phyloP scores from a whole-genome alignment of 805 yeast species.

The Zygotorulaspora sp. region DNA sequence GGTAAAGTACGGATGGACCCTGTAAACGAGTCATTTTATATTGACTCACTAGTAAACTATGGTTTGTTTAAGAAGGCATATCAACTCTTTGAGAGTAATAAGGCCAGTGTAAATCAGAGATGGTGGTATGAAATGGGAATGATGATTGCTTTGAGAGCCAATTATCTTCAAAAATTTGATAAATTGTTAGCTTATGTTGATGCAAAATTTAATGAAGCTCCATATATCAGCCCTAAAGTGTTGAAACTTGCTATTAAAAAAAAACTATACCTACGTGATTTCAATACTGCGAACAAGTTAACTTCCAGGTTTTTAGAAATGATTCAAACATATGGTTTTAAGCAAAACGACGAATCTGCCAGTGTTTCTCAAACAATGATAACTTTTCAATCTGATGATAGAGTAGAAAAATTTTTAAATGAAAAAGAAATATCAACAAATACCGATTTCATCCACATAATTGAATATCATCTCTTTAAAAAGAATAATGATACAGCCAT shows the following conservation, averaged over 20 bases:
- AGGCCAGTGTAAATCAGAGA: constrained; percentile 39
- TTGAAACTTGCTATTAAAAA: constrained; percentile 35
- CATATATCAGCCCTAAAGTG: constrained; percentile 38
- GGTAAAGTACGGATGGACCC: constrained; percentile 46
- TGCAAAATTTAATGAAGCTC: constrained; percentile 22
- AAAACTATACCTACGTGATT: constrained; percentile 29
- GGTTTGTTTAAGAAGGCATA: constrained; percentile 37
- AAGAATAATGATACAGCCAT: constrained; percentile 15
- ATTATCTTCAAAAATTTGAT: constrained; percentile 38
- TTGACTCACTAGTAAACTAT: constrained; percentile 40
- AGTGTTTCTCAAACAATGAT: constrained; percentile 14
- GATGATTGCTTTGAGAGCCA: constrained; percentile 37
- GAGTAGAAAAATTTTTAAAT: constrained; percentile 32
- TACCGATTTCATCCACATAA: constrained; percentile 26
- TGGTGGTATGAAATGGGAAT: constrained; percentile 55
- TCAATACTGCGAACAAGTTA: constrained; percentile 34
- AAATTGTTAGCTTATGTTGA: constrained; percentile 30
- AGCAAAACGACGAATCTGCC: constrained; percentile 2
- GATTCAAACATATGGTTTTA: constrained; percentile 28
- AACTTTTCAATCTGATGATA: constrained; percentile 27
- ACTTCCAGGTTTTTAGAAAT: constrained; percentile 28
- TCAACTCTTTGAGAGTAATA: constrained; percentile 36
- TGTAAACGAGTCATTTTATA: constrained; percentile 47
- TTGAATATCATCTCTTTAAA: constrained; percentile 25
- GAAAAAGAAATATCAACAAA: constrained; percentile 26